A percentile compares a stretch with the other conserved stretches of the same genome.
Evolutionary conservation across 306 rosid species (phyloP).

Genomic region (Neltuma alba): DNA sequence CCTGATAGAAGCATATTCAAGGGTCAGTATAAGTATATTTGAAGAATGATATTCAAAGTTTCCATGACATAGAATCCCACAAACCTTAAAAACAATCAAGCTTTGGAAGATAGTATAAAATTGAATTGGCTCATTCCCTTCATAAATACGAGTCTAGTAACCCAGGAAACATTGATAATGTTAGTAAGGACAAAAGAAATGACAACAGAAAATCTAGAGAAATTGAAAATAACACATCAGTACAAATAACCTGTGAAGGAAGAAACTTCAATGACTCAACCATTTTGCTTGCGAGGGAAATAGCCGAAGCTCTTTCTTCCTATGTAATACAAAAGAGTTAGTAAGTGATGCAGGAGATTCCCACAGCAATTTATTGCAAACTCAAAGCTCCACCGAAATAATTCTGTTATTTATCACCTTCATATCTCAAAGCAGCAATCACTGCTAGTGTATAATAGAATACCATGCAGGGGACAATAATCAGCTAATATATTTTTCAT

Average conservation of each 20-base stretch:
- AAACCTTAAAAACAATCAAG: conserved; percentile 74
- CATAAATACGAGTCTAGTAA: conserved; percentile 72
- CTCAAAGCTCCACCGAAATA: conserved; percentile 15
- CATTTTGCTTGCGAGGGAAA: conserved; percentile 75
- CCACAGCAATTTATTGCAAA: conserved; percentile 24
- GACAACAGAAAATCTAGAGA: conserved; percentile 1
- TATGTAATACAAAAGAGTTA: conserved; percentile 38
- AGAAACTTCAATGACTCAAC: conserved; percentile 78
- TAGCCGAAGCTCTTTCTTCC: conserved; percentile 84
- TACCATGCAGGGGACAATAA: not conserved
- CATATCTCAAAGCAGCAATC: not conserved
- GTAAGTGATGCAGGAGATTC: conserved; percentile 33
- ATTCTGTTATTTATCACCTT: not conserved
- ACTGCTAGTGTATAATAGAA: not conserved
- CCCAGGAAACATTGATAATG: conserved; percentile 28
- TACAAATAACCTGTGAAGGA: conserved; percentile 70
- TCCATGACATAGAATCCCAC: conserved; percentile 34
- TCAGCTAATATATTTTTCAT: conserved; percentile 26
- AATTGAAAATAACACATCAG: conserved; percentile 12
- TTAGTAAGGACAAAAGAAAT: conserved; percentile 36
- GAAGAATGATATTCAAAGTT: conserved; percentile 17
- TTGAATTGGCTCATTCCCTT: conserved; percentile 79
- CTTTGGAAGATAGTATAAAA: conserved; percentile 78
- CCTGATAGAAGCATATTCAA: conserved; percentile 52
- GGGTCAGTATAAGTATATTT: conserved; percentile 13